Evolutionary conservation across 176 grass and related monocot species (phyloP), one percentile per base, ranked within the genome.

Genomic region (Typha latifolia): DNA sequence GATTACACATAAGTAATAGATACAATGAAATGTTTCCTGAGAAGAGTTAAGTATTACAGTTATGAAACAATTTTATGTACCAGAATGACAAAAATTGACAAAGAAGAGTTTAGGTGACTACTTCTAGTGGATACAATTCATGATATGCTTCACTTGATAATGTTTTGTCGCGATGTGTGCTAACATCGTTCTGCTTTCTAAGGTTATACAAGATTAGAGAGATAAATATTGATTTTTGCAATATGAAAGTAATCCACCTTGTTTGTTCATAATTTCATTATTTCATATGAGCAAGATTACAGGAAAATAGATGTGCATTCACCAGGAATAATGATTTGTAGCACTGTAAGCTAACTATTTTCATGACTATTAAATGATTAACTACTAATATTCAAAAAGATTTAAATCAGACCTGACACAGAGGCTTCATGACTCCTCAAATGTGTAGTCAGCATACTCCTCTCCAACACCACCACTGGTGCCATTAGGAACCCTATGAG

Each of bases 401-500:
- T 59, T 43, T 9, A 43, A 59, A 59, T 19, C 18, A 59, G 20
- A 59, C 53, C 20, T 59, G 16, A 14, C n/a, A 59, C 51, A 64
- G 51, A 55, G 12, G 13, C 24, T n/a, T 88, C 50, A 96, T 14
- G 74, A 32, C 21, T 82, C 83, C 43, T 86, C 78, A 52, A 70
- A 72, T 7, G 71, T 52, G 61, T 86, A 69, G n/a, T 80, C 77
- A 34, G 56, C 78, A 61, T 81, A 62, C 66, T 91, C 78, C 70
- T 85, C 85, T 18, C 57, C 70, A 7, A 62, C 16, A 3, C 16
- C 47, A 12, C 72, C 19, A 7, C 32, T 19, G 18, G 69, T 13
- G 37, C 85, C 92, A 49, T 91, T 89, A 22, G 85, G 66, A 72
- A 66, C 14, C 49, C 72, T 84, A 21, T 82, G 74, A 2, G 49